Evolutionary conservation across 805 yeast species (phyloP), one percentile per base, ranked within the genome.

Genomic region (Cyberlindnera meyerae): DNA sequence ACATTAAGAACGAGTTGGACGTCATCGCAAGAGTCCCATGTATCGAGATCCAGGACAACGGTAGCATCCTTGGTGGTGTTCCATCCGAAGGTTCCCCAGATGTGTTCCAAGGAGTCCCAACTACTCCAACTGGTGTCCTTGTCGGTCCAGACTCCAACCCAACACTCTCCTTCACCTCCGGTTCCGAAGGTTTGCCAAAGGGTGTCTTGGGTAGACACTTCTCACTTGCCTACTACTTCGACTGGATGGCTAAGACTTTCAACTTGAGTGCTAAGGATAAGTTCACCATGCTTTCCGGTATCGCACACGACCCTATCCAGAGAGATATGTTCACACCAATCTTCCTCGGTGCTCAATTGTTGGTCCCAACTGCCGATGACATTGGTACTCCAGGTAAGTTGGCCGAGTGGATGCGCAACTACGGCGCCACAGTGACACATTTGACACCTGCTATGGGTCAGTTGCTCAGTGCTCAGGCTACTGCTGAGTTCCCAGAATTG

Each of bases 391-490:
- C 99, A 6, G 98, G 98, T 21, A 79, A 83, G 55, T 71, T 93
- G 37, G 98, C 99, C 6, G 93, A 86, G 52, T 93, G 99, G 99
- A 89, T 93, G 95, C 76, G 81, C 24, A 78, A 72, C 39, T 77
- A 88, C 51, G 85, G 84, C 12, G 96, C 97, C 18, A 82, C 96
- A 2, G 97, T 93, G 2, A 93, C 99, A 1, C 99, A 93, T 62
- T 73, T 93, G 63, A 93, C 99, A 1, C 99, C 99, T 5, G 98
- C 98, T 6, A 93, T 94, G 98, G 99, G 99, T 44, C 99, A 93
- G 63, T 68, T 93, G 40, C 70, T 93, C 51, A 82, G 96, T 43
- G 97, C 97, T 5, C 97, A 93, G 66, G 98, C 98, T 14, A 70
- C 83, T 11, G 80, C 93, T 11, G 80, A 82, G 38, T 83, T 93